Conservation (phyloP, 495 filamentous ascomycete species). For the Lineolata rhizophorae region DNA sequence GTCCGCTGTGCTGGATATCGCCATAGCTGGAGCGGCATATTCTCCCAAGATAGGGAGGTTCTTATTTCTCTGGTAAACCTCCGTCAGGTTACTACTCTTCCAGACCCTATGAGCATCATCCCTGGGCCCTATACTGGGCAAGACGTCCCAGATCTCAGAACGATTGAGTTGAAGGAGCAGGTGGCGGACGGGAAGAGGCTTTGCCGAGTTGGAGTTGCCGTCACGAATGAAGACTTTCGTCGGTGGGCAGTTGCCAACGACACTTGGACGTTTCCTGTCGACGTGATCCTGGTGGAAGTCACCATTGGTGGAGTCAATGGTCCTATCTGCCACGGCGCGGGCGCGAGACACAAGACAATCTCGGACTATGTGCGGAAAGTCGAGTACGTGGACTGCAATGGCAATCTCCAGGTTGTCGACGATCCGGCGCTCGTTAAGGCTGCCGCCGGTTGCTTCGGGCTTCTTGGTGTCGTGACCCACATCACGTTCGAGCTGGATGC, state of each 20-base stretch:
- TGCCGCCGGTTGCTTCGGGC: slow-evolving; percentile 28
- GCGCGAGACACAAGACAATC: slow-evolving; percentile 22
- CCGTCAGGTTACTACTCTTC: slow-evolving; percentile 18
- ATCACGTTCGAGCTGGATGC: slow-evolving; percentile 28
- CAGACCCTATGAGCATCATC: slow-evolving; percentile 18
- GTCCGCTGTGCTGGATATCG: slow-evolving; percentile 27
- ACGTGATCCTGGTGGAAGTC: slow-evolving; percentile 31
- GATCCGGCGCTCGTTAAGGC: slow-evolving; percentile 21
- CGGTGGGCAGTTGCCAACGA: slow-evolving; percentile 24
- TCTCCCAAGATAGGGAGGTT: slow-evolving; percentile 23
- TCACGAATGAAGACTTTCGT: slow-evolving; percentile 28
- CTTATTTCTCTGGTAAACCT: slow-evolving; percentile 28
- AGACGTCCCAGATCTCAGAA: slow-evolving; percentile 13
- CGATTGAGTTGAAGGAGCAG: slow-evolving; percentile 20
- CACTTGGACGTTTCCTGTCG: slow-evolving; percentile 22
- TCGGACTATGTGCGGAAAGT: slow-evolving; percentile 25
- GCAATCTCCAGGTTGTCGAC: slow-evolving; percentile 21
- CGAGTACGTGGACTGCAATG: slow-evolving; percentile 30
- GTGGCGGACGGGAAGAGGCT: slow-evolving; percentile 13
- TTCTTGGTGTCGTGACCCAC: slow-evolving; percentile 30
- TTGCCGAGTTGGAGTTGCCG: slow-evolving; percentile 22
- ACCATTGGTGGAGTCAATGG: slow-evolving; percentile 29
- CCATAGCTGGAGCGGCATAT: slow-evolving; percentile 26
- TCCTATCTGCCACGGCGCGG: slow-evolving; percentile 31
- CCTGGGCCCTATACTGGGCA: slow-evolving; percentile 11